Evolutionary conservation across 441 rosid genomes (phyloP).

Genomic region (Rhodomyrtus psidioides): DNA sequence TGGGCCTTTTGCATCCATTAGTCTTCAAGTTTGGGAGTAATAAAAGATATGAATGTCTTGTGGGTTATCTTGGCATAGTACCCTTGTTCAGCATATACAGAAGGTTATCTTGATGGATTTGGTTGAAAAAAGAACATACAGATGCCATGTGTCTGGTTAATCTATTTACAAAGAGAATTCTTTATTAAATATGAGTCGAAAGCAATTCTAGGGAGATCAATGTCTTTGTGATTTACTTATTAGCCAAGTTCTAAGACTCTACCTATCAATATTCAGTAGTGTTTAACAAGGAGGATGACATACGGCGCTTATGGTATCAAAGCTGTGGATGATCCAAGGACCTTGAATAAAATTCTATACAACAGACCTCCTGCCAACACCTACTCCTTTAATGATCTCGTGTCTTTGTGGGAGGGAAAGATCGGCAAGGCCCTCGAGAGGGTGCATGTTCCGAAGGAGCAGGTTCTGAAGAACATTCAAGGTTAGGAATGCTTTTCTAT

Average conservation of each 20-base stretch:
- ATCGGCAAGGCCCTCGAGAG: background rate
- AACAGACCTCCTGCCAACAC: background rate
- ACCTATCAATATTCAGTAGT: background rate
- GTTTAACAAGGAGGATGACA: background rate
- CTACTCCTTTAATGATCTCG: background rate
- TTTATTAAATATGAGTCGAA: background rate
- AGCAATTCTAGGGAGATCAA: background rate
- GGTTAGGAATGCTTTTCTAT: slow-evolving; percentile 18
- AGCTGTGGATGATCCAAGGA: background rate
- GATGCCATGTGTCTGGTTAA: no score
- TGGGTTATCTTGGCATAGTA: no score
- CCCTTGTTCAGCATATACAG: no score
- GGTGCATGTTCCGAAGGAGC: slow-evolving; percentile 34
- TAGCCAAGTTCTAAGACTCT: background rate
- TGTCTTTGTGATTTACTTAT: background rate
- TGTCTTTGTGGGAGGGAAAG: background rate
- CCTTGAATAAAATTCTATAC: background rate
- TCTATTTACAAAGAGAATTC: no score
- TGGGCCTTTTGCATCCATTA: no score
- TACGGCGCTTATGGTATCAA: background rate
- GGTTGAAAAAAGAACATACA: no score
- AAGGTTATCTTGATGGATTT: no score
- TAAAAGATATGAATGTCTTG: no score
- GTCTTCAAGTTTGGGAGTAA: no score
- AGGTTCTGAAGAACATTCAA: slow-evolving; percentile 40